A percentile compares a stretch with the other conserved stretches of the same genome.
Conservation (phyloP, 1,284 basidiomycete genomes). For the Ganoderma meredithae region DNA sequence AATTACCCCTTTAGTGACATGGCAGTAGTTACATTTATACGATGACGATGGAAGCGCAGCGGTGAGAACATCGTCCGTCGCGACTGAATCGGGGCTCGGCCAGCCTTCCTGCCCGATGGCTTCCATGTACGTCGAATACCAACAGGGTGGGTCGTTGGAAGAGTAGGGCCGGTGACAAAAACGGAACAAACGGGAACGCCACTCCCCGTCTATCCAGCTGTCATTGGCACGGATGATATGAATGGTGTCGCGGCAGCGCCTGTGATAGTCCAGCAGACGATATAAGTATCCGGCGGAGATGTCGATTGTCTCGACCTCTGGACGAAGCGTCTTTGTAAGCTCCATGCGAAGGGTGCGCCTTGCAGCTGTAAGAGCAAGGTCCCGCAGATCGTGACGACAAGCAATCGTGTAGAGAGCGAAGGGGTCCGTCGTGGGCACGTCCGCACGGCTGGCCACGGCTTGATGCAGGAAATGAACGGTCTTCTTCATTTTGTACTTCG, state of each 20-base stretch:
- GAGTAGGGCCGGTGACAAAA: neutral
- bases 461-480: slow-evolving; percentile 6
- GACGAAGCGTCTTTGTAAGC: neutral
- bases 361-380: slow-evolving; percentile 19
- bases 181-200: neutral
- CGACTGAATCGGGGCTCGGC: neutral
- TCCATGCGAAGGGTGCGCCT: slow-evolving; percentile 10
- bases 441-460: neutral
- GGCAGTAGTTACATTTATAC: neutral
- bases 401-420: slow-evolving; percentile 20
- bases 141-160: neutral
- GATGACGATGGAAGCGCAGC: neutral
- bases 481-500: slow-evolving; percentile 47
- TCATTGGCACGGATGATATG: slow-evolving; percentile 3
- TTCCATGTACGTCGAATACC: neutral
- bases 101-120: neutral
- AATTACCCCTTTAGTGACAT: neutral
- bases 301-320: slow-evolving; percentile 7
- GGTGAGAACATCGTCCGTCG: neutral
- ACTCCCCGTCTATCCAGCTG: neutral
- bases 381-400: slow-evolving; percentile 15
- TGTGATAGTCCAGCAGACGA: slow-evolving; percentile 29
- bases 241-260: slow-evolving; percentile 15
- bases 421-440: neutral
- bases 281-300: slow-evolving; percentile 23